Evolutionary conservation across 352 stramenopile genomes (phyloP).

Genomic region (Poterioochromonas sp.): DNA sequence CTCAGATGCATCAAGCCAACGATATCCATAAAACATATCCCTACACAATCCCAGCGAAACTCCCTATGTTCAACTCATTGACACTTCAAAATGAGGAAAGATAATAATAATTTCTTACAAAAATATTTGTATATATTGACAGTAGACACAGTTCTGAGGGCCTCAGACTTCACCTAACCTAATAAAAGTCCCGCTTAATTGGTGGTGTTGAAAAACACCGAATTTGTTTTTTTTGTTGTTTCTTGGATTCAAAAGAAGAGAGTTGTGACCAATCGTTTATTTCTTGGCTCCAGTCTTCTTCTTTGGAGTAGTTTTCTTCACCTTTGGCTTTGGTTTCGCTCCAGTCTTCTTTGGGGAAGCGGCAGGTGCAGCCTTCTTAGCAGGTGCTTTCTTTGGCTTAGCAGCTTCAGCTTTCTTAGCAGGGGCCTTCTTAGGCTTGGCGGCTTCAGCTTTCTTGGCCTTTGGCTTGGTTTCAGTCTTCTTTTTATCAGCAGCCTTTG

Average conservation of each 20-base stretch:
- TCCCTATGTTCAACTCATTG: too few species aligned
- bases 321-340: too few species aligned
- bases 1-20: too few species aligned
- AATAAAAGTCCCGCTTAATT: too few species aligned
- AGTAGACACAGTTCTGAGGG: too few species aligned
- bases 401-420: conserved; percentile 1
- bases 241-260: neutral
- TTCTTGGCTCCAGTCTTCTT: conserved; percentile 1
- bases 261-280: neutral
- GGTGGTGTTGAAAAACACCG: conserved; percentile 33
- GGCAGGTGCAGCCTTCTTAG: conserved; percentile 25
- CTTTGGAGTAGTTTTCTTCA: conserved; percentile 17
- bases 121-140: too few species aligned
- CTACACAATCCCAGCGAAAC: too few species aligned
- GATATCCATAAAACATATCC: too few species aligned
- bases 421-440: neutral
- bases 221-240: neutral
- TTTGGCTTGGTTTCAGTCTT: neutral
- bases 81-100: too few species aligned
- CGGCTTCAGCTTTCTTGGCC: neutral
- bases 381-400: neutral
- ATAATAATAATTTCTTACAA: too few species aligned
- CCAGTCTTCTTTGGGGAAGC: conserved; percentile 18
- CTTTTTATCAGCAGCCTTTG: neutral
- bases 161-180: too few species aligned